Base-by-base conservation (phyloP, 1,284 basidiomycete species). In the Paramarasmius palmivorus region DNA sequence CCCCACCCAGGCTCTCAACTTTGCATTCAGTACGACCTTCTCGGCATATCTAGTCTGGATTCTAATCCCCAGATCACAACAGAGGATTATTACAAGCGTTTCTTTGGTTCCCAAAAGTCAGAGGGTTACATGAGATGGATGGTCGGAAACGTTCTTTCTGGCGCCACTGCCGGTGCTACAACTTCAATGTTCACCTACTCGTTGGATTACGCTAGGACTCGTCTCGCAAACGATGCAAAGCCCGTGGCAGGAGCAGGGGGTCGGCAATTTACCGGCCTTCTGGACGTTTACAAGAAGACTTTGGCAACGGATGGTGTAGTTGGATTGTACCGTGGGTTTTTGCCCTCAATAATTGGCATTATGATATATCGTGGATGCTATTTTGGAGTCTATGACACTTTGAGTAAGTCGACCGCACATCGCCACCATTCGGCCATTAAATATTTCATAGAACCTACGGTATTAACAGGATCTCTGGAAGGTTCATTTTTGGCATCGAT, bases 351-450 rank as follows among this genome's bases (percentile, higher is more conserved):
- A 57, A 92, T 91, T 63, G 93, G 94, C 75, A 95, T 96, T 76
- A 85, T 96, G 63, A 93, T 95, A 65, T 96, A 96, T 83, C 93
- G 93, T 78, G 94, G 92, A 84, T 88, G 94, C 65, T 93, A 93
- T 81, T 95, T 95, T 68, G 92, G 92, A 88, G 85, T 91, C 73
- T 94, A 95, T 73, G 93, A 95, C 72, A 95, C 93, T 35, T 84
- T 93, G 64, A 93, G 90, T 92, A 68, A 57, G 86, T 81, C 41
- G n/a, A 32, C 29, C 29, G 6, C 4, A 41, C 10, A 41, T 54
- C 6, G 76, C 51, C 78, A 81, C 59, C 79, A 75, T 65, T 71
- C 69, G 26, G 73, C 75, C 47, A 64, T 81, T 35, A 51, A 76
- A n/a, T n/a, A n/a, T n/a, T n/a, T n/a, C 49, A 77, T 9, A 61